Evolutionary conservation across 176 grass and related monocot genomes (phyloP), one percentile per base, ranked within the genome.

Genomic region (Pontederia crassipes): DNA sequence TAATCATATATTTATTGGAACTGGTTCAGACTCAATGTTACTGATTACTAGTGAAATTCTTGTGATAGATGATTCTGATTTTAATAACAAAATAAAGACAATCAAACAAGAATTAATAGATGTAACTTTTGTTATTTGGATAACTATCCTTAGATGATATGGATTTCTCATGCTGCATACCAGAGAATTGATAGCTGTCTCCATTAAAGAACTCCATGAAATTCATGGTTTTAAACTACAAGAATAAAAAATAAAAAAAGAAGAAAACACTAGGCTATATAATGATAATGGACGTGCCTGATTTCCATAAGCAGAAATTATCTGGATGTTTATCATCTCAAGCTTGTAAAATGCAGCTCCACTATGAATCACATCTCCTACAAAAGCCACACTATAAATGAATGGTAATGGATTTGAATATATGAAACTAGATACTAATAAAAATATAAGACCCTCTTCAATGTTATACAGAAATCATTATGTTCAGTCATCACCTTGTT

Each of bases 271-370:
- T 75, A 60, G 32, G 4, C 32, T 40, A 4, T 40, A 4, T 0
- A 58, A 68, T 17, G 24, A 20, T 26, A 74, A 35, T 35, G 56
- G 55, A 40, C 24, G 55, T 76, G 56, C 86, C 83, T 90, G 86
- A 28, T 81, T 90, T 78, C 92, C 87, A 74, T 83, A 87, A 52
- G 92, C 80, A 78, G 92, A 83, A 62, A 85, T 77, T 69, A 96
- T 71, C 66, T 96, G 86, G 71, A 90, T 96, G 72, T 80, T 85
- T 20, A 82, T 63, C 64, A 90, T 78, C 70, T 96, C 92, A 28
- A 96, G 77, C 71, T 88, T 96, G 60, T 87, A 83, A 77, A 96
- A 90, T 57, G 74, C 52, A 63, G 81, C 75, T 16, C 75, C 76
- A 9, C 54, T 79, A n/a, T 84, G 51, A 52, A 54, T 40, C 32